These are phyloP conservation scores for Didymella exigua DNA, from an alignment of 2,329 filamentous ascomycete genomes.

Conservation along the genomic window DNA sequence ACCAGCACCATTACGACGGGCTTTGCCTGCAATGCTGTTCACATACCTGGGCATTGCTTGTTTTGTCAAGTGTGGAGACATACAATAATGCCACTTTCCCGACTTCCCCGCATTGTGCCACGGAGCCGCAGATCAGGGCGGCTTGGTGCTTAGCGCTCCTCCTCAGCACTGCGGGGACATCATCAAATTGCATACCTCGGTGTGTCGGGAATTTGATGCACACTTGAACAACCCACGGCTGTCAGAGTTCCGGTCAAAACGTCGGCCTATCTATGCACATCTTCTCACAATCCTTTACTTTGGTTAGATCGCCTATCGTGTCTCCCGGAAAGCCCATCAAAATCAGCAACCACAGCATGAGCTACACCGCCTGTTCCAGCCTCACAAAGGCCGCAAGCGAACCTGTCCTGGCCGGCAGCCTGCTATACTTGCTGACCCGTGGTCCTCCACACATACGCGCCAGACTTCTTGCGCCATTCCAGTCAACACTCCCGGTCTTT, in stretches of 20 bases:
- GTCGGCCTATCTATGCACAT: not conserved
- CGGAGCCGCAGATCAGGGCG: not conserved
- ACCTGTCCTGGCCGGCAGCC: conserved; percentile 27
- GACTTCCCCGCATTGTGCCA: conserved; percentile 1
- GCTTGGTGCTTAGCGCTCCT: not conserved
- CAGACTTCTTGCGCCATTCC: conserved; percentile 29
- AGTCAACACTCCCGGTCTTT: conserved; percentile 16
- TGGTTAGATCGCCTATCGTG: not conserved
- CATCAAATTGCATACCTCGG: not conserved
- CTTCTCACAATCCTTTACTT: not conserved
- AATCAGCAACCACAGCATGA: conserved; percentile 9
- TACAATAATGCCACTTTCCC: not conserved
- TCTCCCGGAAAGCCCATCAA: not conserved
- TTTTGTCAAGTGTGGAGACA: not conserved
- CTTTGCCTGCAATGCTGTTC: not conserved
- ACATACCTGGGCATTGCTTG: not conserved
- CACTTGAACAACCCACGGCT: not conserved
- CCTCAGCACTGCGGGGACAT: conserved; percentile 1
- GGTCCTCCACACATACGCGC: conserved; percentile 31
- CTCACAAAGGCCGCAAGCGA: conserved; percentile 14
- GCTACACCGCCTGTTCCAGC: not conserved
- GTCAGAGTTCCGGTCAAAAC: not conserved
- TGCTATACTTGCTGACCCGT: conserved; percentile 34
- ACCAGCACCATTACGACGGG: not conserved
- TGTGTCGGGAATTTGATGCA: not conserved